These are phyloP conservation scores for Neurospora sp. DNA, from an alignment of 495 filamentous ascomycete genomes.

Conservation along the genomic window DNA sequence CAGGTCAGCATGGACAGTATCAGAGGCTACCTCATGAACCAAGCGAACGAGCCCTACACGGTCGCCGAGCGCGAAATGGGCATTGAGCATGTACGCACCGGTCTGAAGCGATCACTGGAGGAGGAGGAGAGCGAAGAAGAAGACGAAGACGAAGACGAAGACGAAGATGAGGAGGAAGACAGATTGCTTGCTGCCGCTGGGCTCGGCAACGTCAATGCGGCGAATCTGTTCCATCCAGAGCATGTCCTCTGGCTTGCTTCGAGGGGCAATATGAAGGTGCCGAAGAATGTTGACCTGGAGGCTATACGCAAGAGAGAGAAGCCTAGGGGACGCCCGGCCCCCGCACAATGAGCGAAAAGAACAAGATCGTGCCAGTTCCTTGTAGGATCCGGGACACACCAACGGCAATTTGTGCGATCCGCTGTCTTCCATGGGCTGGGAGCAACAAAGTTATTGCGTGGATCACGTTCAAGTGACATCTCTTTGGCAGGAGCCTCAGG, in stretches of 20 bases:
- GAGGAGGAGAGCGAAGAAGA: conserved; percentile 45
- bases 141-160: conserved; percentile 47
- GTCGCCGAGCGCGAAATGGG: conserved; percentile 56
- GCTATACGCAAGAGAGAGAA: conserved; percentile 2
- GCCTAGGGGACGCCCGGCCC: background rate
- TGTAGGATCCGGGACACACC: background rate
- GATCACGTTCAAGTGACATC: background rate
- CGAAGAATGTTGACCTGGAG: conserved; percentile 15
- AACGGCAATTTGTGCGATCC: background rate
- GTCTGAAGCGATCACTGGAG: conserved; percentile 46
- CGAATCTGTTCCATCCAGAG: conserved; percentile 14
- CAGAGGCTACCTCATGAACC: conserved; percentile 31
- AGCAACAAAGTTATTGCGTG: background rate
- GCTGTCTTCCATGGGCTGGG: background rate
- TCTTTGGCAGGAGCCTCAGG: background rate
- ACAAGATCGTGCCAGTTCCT: background rate
- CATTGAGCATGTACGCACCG: conserved; percentile 61
- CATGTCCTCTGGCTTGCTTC: conserved; percentile 22
- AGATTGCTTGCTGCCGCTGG: background rate
- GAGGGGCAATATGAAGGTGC: conserved; percentile 25
- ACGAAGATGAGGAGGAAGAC: conserved; percentile 45
- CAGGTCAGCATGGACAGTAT: conserved; percentile 26
- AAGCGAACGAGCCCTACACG: conserved; percentile 49
- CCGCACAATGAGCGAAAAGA: background rate
- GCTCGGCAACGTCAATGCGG: background rate